Base-by-base conservation (phyloP, 1,284 basidiomycete genomes). In the Tylopilus orsonianus region DNA sequence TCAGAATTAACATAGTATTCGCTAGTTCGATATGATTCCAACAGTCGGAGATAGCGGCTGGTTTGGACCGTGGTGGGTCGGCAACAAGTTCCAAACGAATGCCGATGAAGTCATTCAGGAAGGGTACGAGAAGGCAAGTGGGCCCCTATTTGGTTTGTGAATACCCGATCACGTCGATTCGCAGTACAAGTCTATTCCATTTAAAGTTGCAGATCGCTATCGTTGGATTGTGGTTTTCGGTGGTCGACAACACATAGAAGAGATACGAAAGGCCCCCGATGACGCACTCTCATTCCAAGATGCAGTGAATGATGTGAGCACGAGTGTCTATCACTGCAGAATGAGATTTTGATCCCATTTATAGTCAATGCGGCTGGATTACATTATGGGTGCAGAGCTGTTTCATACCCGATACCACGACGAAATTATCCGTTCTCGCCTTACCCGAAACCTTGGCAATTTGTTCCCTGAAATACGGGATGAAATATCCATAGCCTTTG, bases 211-310 rank as follows among this genome's bases (percentile, higher is more conserved):
- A 0, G 56, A 65, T 1, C 41, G 67, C 4, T 59, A 60, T 23
- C 54, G 56, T 32, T 79, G 75, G 76, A 45, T 70, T 0, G 65
- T 79, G 10, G 35, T 78, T 16, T 50, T 74, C 0, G 67, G 58
- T 18, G 70, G 65, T 8, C 60, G 57, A 0, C 55, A 67, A 19
- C 55, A 70, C 26, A 56, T 75, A 9, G 71, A 76, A 2, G 76
- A 79, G 18, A 30, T 79, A 6, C 58, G 67, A 8, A 70, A 62
- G 34, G 69, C 71, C 1, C 58, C 66, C 0, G 73, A 74, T 20
- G 68, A 73, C n/a, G 54, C 59, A 3, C 49, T 78, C 6, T 75
- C 72, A 0, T 65, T 71, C 29, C 18, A 47, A 0, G 67, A 66
- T 12, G 72, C 65, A 0, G 27, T 56, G 5, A 49, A 56, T 3